Conservation (phyloP, 345 rosid genomes). For the Erodium maritimum region DNA sequence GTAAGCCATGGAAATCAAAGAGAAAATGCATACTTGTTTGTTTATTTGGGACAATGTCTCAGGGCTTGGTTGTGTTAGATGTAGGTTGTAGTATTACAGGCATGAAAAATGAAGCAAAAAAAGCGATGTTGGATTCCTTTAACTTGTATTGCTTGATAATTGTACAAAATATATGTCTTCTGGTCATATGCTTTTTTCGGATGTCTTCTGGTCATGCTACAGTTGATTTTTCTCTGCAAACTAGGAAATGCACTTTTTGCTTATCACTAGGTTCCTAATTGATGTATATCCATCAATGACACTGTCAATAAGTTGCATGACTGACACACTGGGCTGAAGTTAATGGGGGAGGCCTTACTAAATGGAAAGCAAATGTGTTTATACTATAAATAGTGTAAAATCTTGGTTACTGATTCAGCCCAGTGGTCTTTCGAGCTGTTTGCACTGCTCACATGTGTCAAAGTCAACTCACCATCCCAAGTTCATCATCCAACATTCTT, state of each 20-base stretch:
- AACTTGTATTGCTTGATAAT: not conserved
- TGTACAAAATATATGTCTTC: not conserved
- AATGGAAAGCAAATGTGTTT: not conserved
- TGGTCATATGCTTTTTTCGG: no score
- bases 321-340: not conserved
- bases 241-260: no score
- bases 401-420: not conserved
- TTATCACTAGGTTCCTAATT: no score
- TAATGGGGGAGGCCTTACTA: not conserved
- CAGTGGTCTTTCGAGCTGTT: no score
- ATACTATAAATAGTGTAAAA: no score
- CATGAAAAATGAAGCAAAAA: not conserved
- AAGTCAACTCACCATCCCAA: not conserved
- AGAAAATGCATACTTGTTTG: not conserved
- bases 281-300: no score
- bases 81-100: not conserved
- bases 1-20: conserved; percentile 29
- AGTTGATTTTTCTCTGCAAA: no score
- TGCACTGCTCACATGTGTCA: no score
- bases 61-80: not conserved
- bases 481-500: not conserved
- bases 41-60: not conserved
- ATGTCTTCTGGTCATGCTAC: no score
- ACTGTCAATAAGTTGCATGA: no score
- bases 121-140: no score